Evolutionary conservation across 2,329 filamentous ascomycete genomes (phyloP).

Genomic region (Metarhizium brunneum): DNA sequence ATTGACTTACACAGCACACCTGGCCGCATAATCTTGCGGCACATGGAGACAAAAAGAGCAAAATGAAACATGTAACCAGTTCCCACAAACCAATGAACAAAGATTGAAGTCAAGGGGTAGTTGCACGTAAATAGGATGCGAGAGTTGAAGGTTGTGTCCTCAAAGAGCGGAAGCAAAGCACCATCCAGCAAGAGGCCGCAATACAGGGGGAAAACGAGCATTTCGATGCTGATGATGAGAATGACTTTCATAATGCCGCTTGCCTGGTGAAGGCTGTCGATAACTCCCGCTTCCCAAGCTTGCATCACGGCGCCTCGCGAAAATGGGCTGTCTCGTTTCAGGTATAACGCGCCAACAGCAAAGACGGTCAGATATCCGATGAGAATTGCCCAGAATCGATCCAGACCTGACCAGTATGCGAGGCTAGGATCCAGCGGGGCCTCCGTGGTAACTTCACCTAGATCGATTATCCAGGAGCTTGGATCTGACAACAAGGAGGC

Average conservation of each 20-base stretch:
- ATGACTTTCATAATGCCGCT: conserved; percentile 97
- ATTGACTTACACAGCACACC: conserved; percentile 76
- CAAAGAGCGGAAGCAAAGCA: conserved; percentile 83
- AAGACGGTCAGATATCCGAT: conserved; percentile 75
- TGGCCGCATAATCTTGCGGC: conserved; percentile 90
- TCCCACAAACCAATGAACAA: conserved; percentile 97
- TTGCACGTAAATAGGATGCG: conserved; percentile 68
- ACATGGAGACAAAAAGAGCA: conserved; percentile 97
- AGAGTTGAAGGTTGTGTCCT: conserved; percentile 66
- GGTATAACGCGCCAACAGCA: conserved; percentile 65
- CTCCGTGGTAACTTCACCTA: conserved; percentile 33
- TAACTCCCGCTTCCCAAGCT: conserved; percentile 65
- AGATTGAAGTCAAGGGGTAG: conserved; percentile 82
- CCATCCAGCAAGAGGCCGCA: conserved; percentile 85
- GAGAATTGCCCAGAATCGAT: conserved; percentile 62
- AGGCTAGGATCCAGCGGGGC: conserved; percentile 44
- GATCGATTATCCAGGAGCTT: conserved; percentile 48
- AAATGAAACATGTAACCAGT: conserved; percentile 99
- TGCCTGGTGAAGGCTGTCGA: conserved; percentile 82
- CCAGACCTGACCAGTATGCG: conserved; percentile 57
- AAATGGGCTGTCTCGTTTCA: conserved; percentile 63
- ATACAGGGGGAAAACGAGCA: conserved; percentile 94
- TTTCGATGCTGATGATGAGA: conserved; percentile 96
- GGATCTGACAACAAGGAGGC: conserved; percentile 32
- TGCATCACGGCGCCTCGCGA: conserved; percentile 46